Conservation (phyloP, 2,329 filamentous ascomycete species). For the Byssochlamys sp. region DNA sequence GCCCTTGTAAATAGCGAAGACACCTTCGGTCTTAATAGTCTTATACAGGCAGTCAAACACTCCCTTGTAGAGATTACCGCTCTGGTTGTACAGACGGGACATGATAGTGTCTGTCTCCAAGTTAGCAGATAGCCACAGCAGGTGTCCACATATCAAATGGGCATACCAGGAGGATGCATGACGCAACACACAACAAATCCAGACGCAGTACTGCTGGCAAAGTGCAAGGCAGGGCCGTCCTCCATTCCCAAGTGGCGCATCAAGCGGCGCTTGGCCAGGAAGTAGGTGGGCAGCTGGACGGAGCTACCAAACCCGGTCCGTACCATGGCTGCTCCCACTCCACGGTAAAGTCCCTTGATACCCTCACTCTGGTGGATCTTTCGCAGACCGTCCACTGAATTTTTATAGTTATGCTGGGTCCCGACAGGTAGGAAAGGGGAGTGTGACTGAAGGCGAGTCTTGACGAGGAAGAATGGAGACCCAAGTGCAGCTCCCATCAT, state of each 20-base stretch:
- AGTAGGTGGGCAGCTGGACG: slow-evolving; percentile 94
- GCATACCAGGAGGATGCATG: slow-evolving; percentile 86
- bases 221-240: slow-evolving; percentile 79
- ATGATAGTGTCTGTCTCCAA: slow-evolving; percentile 71
- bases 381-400: slow-evolving; percentile 70
- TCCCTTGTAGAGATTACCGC: slow-evolving; percentile 87
- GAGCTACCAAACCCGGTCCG: slow-evolving; percentile 90
- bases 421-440: slow-evolving; percentile 87
- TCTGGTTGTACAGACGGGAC: slow-evolving; percentile 98
- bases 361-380: slow-evolving; percentile 75
- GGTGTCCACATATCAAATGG: slow-evolving; percentile 4
- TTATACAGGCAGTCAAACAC: slow-evolving; percentile 87
- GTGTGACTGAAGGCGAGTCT: slow-evolving; percentile 88
- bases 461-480: slow-evolving; percentile 94
- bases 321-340: slow-evolving; percentile 87
- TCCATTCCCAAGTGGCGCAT: slow-evolving; percentile 76
- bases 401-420: slow-evolving; percentile 88
- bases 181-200: slow-evolving; percentile 95
- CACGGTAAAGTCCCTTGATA: slow-evolving; percentile 71
- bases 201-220: slow-evolving; percentile 77
- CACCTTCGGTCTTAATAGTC: slow-evolving; percentile 80
- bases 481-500: slow-evolving; percentile 86
- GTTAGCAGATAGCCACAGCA: slow-evolving; percentile 2
- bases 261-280: slow-evolving; percentile 84
- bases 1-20: slow-evolving; percentile 93